Evolutionary conservation across 2,329 filamentous ascomycete genomes (phyloP).

Genomic region (Hawksworthiomyces lignivorus): DNA sequence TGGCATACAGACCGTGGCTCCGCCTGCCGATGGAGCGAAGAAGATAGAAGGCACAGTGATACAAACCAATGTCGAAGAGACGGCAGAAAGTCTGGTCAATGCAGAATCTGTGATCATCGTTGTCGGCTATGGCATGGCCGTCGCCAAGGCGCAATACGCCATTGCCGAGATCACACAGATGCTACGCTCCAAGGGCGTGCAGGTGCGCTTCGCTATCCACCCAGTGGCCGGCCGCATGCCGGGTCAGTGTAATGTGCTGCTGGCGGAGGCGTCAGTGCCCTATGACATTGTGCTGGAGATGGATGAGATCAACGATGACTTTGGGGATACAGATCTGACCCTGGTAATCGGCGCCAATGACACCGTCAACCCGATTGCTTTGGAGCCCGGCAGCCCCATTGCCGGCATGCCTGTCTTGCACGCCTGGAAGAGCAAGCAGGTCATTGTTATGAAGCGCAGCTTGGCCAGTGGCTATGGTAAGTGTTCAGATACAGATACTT

Average conservation of each 20-base stretch:
- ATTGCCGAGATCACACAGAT: conserved; percentile 73
- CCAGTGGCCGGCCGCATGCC: conserved; percentile 89
- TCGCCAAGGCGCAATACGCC: conserved; percentile 87
- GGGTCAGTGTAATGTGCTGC: conserved; percentile 83
- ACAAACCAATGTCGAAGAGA: conserved; percentile 72
- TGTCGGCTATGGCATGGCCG: conserved; percentile 90
- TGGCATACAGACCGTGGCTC: conserved; percentile 49
- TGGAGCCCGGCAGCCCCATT: conserved; percentile 76
- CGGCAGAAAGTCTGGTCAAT: conserved; percentile 65
- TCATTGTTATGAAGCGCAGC: conserved; percentile 87
- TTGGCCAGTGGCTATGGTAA: conserved; percentile 80
- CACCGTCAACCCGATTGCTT: conserved; percentile 82
- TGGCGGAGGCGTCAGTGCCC: conserved; percentile 80
- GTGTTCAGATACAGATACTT: too few relatives aligned
- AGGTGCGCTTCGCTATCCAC: conserved; percentile 83
- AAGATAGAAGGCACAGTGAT: conserved; percentile 76
- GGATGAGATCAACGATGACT: conserved; percentile 95
- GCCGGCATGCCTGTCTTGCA: conserved; percentile 90
- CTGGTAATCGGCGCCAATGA: conserved; percentile 90
- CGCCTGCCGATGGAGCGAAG: conserved; percentile 54
- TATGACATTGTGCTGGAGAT: conserved; percentile 92
- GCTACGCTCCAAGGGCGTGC: conserved; percentile 67
- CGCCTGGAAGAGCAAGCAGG: conserved; percentile 90
- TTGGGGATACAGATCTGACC: conserved; percentile 74
- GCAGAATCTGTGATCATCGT: conserved; percentile 84